phyloP scores from a whole-genome alignment of 495 filamentous ascomycete species.

The Penicillium steckii region DNA sequence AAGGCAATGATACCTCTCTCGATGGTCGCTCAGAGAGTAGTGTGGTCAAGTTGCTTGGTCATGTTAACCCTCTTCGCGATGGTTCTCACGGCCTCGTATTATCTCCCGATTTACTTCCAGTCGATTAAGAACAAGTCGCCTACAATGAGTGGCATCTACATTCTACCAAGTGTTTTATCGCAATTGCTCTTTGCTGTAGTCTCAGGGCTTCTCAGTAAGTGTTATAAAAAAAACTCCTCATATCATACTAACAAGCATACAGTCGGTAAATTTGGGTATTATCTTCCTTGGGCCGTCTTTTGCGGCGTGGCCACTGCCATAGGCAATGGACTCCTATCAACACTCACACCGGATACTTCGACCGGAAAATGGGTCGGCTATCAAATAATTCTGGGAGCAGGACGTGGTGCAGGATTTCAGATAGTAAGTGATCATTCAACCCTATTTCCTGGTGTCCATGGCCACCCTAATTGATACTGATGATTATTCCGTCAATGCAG shows the following conservation, averaged over 20 bases:
- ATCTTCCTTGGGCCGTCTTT: conserved; percentile 43
- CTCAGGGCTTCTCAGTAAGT: conserved; percentile 42
- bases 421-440: conserved; percentile 34
- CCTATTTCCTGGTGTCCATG: neutral
- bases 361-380: conserved; percentile 54
- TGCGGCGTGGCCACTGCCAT: conserved; percentile 30
- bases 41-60: conserved; percentile 33
- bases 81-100: conserved; percentile 28
- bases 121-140: conserved; percentile 26
- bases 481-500: conserved; percentile 11
- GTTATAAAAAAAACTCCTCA: neutral
- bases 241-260: neutral
- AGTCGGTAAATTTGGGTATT: conserved; percentile 48
- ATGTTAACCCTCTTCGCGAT: conserved; percentile 15
- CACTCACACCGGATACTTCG: conserved; percentile 40
- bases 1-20: conserved; percentile 50
- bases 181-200: conserved; percentile 47
- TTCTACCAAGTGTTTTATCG: conserved; percentile 46
- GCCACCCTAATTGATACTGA: neutral
- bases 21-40: conserved; percentile 28
- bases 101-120: conserved; percentile 46
- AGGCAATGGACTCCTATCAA: conserved; percentile 50
- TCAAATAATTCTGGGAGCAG: conserved; percentile 52
- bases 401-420: conserved; percentile 51
- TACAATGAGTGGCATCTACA: conserved; percentile 36